phyloP scores from a whole-genome alignment of 2,329 filamentous ascomycete species.

The Arthrobotrys musiformis region DNA sequence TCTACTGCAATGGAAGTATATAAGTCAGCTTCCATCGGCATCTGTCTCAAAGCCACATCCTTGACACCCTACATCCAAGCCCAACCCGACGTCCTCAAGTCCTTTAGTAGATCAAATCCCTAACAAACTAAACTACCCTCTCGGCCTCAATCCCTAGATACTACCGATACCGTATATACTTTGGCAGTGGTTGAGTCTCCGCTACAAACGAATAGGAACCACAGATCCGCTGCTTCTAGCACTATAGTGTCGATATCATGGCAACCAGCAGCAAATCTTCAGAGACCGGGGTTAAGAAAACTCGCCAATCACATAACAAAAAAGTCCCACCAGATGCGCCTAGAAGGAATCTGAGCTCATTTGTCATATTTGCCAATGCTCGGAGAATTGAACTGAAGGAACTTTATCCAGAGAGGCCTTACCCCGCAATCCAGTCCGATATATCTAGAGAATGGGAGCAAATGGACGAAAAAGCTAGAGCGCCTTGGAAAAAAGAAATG shows the following conservation, averaged over 20 bases:
- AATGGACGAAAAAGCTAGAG: conserved; percentile 33
- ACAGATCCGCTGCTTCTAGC: not conserved
- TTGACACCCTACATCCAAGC: not conserved
- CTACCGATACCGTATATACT: not conserved
- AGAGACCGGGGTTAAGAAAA: conserved; percentile 25
- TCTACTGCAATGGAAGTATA: conserved; percentile 27
- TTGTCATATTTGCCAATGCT: conserved; percentile 54
- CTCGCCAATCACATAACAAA: conserved; percentile 50
- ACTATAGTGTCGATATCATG: conserved; percentile 15
- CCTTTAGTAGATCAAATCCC: not conserved
- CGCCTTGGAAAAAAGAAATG: conserved; percentile 40
- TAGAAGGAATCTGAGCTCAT: conserved; percentile 53
- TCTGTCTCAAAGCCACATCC: not conserved
- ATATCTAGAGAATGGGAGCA: conserved; percentile 49
- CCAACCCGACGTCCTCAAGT: not conserved
- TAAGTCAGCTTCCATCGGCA: conserved; percentile 7
- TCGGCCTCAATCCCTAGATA: not conserved
- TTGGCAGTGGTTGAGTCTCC: not conserved
- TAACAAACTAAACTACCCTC: not conserved
- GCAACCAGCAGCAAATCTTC: conserved; percentile 8
- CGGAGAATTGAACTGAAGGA: conserved; percentile 40
- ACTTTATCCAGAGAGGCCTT: conserved; percentile 23
- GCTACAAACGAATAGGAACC: not conserved
- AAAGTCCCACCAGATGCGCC: conserved; percentile 54
- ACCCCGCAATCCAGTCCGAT: conserved; percentile 46